phyloP scores from a whole-genome alignment of 768 basidiomycete genomes.

The Leccinum uliginosum region DNA sequence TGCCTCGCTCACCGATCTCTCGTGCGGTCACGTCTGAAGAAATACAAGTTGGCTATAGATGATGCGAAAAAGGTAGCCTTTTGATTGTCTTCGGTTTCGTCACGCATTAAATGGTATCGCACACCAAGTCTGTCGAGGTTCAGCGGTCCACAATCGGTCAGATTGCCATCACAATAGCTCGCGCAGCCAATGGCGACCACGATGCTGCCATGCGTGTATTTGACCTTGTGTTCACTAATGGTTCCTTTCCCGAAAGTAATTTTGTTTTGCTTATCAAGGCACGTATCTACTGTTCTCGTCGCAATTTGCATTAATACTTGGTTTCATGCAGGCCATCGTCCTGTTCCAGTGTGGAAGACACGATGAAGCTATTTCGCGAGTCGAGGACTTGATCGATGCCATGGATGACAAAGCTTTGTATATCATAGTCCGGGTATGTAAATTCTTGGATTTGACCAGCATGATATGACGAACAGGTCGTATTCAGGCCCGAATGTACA shows the following conservation, averaged over 20 bases:
- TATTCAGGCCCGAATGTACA: conserved; percentile 5
- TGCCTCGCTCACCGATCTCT: background rate
- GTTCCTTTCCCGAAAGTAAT: background rate
- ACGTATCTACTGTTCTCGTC: fast-evolving
- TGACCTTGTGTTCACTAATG: conserved; percentile 8
- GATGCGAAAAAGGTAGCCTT: conserved; percentile 3
- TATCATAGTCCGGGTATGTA: conserved; percentile 2
- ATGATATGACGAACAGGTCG: background rate
- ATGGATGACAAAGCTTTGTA: background rate
- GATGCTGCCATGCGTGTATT: conserved; percentile 4
- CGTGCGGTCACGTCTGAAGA: background rate
- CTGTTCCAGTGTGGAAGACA: conserved; percentile 7
- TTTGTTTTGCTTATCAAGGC: conserved; percentile 15
- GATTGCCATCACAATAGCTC: conserved; percentile 4
- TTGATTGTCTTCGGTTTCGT: too few relatives aligned
- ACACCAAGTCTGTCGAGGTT: conserved; percentile 3
- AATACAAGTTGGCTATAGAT: background rate
- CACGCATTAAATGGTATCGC: background rate
- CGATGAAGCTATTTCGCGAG: background rate
- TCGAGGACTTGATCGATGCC: background rate
- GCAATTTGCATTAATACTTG: background rate
- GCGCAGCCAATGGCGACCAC: background rate
- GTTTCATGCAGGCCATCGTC: conserved; percentile 1
- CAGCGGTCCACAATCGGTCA: conserved; percentile 7
- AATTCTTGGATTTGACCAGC: fast-evolving